Percentiles rank a stretch among this genome's conserved stretches.
Evolutionary conservation across 768 basidiomycete species (phyloP).

Genomic region (Macrocybe gigantea): DNA sequence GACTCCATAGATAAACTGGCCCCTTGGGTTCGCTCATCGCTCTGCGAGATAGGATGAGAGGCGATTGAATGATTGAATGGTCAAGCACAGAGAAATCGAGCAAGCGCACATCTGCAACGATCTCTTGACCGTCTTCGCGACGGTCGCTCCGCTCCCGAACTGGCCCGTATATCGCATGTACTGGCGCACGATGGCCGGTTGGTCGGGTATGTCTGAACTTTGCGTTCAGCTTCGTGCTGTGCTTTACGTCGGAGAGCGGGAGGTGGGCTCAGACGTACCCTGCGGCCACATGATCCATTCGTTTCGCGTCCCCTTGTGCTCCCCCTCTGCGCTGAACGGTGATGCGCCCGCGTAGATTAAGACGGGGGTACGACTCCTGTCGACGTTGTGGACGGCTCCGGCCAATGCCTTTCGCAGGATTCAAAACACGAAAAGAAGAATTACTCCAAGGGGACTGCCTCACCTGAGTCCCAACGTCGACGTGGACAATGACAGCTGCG

Average conservation of each 20-base stretch:
- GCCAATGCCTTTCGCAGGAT: conserved; percentile 46
- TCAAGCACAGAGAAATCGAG: background rate
- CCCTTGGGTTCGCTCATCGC: conserved; percentile 68
- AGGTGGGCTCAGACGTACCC: conserved; percentile 28
- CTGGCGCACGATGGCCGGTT: conserved; percentile 63
- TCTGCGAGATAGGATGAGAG: conserved; percentile 21
- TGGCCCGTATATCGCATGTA: conserved; percentile 69
- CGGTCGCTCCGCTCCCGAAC: conserved; percentile 47
- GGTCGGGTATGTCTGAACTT: conserved; percentile 58
- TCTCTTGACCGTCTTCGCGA: conserved; percentile 45
- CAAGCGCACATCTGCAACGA: conserved; percentile 55
- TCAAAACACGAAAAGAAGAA: background rate
- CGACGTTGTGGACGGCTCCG: conserved; percentile 69
- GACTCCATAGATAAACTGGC: conserved; percentile 69
- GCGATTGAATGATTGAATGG: background rate
- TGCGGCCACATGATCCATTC: conserved; percentile 75
- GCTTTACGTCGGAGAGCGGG: background rate
- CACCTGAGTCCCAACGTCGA: conserved; percentile 67
- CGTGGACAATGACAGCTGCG: conserved; percentile 70
- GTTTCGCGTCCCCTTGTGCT: conserved; percentile 58
- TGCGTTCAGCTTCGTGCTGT: background rate
- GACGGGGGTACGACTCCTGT: conserved; percentile 53
- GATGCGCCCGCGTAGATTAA: conserved; percentile 71
- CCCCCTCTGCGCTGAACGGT: conserved; percentile 49
- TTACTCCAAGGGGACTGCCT: conserved; percentile 6